Evolutionary conservation across 148 eudicot genomes (phyloP).

Genomic region (Heliamphora exappendiculata): DNA sequence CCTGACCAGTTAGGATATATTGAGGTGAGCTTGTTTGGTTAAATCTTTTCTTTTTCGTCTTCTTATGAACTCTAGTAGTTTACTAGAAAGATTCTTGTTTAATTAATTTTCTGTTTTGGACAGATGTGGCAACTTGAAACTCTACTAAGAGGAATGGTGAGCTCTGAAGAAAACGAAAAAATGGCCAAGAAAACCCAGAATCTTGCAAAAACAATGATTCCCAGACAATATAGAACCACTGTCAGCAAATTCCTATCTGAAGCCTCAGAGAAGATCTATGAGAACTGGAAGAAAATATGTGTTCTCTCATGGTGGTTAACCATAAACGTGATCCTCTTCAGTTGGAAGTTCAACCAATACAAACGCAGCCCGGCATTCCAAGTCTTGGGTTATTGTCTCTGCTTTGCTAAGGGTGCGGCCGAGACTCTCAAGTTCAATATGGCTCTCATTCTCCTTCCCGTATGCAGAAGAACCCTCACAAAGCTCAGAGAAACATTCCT

Average conservation of each 20-base stretch:
- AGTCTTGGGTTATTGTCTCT: slow-evolving; percentile 75
- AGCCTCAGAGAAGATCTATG: slow-evolving; percentile 42
- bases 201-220: slow-evolving; percentile 81
- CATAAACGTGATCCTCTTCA: slow-evolving; percentile 47
- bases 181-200: slow-evolving; percentile 37
- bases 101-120: not conserved
- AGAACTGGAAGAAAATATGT: slow-evolving; percentile 85
- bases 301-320: slow-evolving; percentile 46
- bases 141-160: slow-evolving; percentile 63
- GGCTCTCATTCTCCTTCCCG: slow-evolving; percentile 88
- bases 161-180: slow-evolving; percentile 37
- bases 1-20: slow-evolving; percentile 79
- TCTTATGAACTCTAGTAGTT: not conserved
- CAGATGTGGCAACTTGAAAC: slow-evolving; percentile 99
- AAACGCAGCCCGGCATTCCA: slow-evolving; percentile 26
- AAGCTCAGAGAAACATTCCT: slow-evolving; percentile 68
- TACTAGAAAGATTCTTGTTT: no score
- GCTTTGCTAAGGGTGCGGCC: slow-evolving; percentile 82
- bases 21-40: slow-evolving; percentile 45
- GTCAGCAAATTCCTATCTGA: slow-evolving; percentile 40
- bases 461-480: slow-evolving; percentile 85
- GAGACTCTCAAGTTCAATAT: slow-evolving; percentile 89
- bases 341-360: slow-evolving; percentile 49
- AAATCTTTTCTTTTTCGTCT: not conserved
- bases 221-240: slow-evolving; percentile 47